Percentiles rank a stretch among this genome's conserved stretches.
Conservation (phyloP, 2,329 filamentous ascomycete genomes). For the Neocucurbitaria cava region DNA sequence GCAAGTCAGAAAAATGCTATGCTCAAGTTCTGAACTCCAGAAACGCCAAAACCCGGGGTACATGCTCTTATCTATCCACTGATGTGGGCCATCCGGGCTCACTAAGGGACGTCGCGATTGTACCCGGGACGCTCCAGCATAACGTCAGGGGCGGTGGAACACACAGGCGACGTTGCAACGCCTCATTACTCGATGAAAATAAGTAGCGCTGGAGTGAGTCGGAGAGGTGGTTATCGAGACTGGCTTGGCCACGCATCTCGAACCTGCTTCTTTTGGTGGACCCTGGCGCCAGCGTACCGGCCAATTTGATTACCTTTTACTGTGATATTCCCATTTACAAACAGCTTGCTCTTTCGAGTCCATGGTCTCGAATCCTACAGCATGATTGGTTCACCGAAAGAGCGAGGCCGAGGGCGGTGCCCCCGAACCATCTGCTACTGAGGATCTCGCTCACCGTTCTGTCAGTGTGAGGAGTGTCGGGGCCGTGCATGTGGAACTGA, state of each 20-base stretch:
- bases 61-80: slow-evolving; percentile 42
- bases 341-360: not conserved
- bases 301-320: not conserved
- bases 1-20: slow-evolving; percentile 6
- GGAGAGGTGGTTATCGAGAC: slow-evolving; percentile 40
- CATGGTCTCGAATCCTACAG: not conserved
- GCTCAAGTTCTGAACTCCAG: slow-evolving; percentile 8
- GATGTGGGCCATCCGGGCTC: slow-evolving; percentile 21
- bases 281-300: slow-evolving; percentile 1
- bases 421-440: not conserved
- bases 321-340: not conserved
- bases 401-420: not conserved
- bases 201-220: slow-evolving; percentile 24
- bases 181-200: slow-evolving; percentile 46
- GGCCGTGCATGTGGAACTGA: slow-evolving; percentile 26
- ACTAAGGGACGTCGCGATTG: slow-evolving; percentile 8
- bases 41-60: slow-evolving; percentile 46
- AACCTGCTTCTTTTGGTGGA: slow-evolving; percentile 20
- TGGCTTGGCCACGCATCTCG: slow-evolving; percentile 24
- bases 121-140: slow-evolving; percentile 23
- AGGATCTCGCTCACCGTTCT: slow-evolving; percentile 1
- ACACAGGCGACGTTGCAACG: slow-evolving; percentile 16
- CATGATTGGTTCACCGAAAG: no score
- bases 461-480: not conserved
- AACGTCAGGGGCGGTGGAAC: slow-evolving; percentile 26